Evolutionary conservation across 352 stramenopile genomes (phyloP).

Genomic region (Globisporangium cederbergense): DNA sequence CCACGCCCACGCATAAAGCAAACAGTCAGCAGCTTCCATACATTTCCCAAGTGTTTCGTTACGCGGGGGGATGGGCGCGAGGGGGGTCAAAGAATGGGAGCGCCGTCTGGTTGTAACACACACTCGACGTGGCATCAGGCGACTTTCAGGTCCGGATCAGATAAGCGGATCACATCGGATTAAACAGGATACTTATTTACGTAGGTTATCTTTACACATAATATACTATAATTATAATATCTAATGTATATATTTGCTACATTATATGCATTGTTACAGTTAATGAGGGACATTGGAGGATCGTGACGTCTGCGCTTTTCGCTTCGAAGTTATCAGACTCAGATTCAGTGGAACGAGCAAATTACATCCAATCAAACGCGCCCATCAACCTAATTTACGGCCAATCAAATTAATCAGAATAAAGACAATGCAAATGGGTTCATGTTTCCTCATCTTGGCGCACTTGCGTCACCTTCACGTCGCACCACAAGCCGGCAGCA

Average conservation of each 20-base stretch:
- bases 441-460: background rate
- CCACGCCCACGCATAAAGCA: background rate
- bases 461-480: background rate
- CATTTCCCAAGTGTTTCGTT: constrained; percentile 7
- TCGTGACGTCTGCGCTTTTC: background rate
- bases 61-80: constrained; percentile 3
- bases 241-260: background rate
- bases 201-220: no score
- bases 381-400: background rate
- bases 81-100: background rate
- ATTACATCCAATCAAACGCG: background rate
- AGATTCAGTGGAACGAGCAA: background rate
- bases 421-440: background rate
- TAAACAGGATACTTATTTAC: background rate
- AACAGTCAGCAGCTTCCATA: background rate
- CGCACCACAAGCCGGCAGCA: background rate
- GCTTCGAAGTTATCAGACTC: constrained; percentile 6
- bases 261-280: background rate
- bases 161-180: background rate
- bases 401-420: background rate
- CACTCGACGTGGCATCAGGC: background rate
- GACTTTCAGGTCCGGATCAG: background rate
- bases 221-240: no score
- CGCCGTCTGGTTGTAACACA: constrained; percentile 11
- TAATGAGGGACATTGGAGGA: background rate